Conservation (phyloP, 345 rosid genomes). For the Acer negundo region DNA sequence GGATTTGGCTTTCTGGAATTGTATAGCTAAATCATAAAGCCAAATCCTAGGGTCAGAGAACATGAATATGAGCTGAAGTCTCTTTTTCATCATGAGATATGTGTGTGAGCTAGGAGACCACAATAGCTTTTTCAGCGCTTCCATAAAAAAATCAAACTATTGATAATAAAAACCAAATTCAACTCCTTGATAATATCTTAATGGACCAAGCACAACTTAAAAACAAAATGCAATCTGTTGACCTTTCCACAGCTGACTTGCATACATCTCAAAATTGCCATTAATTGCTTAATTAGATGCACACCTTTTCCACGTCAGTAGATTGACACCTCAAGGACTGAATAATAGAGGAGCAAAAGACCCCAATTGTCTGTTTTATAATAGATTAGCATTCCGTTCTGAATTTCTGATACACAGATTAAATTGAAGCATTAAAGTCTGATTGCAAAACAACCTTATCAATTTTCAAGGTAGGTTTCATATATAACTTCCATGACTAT, state of each 20-base stretch:
- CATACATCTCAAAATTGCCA: conserved; percentile 5
- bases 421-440: not conserved
- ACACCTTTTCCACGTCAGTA: not conserved
- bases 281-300: not conserved
- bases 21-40: no score
- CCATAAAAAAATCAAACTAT: not conserved
- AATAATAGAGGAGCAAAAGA: not conserved
- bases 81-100: not conserved
- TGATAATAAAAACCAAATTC: not conserved
- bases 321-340: not conserved
- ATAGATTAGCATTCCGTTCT: not conserved
- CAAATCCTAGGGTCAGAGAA: no score
- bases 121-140: not conserved
- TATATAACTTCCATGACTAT: not conserved
- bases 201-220: not conserved
- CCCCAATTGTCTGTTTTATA: not conserved
- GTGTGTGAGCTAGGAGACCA: not conserved
- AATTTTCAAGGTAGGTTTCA: not conserved
- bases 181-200: not conserved
- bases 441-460: not conserved
- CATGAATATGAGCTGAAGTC: not conserved
- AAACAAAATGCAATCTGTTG: not conserved
- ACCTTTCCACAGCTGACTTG: not conserved
- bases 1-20: no score
- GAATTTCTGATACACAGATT: not conserved